Conservation (phyloP, 352 stramenopile genomes). For the Globisporangium canariense region DNA sequence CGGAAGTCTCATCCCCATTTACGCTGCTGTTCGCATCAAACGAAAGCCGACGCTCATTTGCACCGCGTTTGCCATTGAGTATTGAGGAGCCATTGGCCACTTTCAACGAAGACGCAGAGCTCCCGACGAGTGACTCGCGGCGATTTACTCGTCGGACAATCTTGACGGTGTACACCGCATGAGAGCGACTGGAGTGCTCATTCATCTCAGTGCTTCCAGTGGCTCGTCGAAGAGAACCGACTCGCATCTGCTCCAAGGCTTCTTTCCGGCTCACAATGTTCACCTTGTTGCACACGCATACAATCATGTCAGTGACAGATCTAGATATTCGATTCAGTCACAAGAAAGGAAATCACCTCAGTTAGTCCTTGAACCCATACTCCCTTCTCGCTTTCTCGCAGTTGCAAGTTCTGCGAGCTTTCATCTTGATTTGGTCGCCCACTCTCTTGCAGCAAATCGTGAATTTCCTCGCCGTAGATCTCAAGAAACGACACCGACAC, state of each 20-base stretch:
- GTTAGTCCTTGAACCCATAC: conserved; percentile 81
- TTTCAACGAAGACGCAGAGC: conserved; percentile 12
- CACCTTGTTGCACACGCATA: conserved; percentile 28
- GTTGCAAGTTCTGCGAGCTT: conserved; percentile 49
- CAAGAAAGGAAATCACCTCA: conserved; percentile 30
- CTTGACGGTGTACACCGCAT: conserved; percentile 87
- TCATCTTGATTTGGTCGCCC: conserved; percentile 24
- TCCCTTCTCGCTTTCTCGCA: conserved; percentile 65
- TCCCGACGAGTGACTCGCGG: conserved; percentile 21
- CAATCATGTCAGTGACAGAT: background rate
- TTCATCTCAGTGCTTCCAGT: conserved; percentile 89
- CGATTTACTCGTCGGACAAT: conserved; percentile 53
- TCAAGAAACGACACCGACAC: conserved; percentile 92
- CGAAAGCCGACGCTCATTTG: conserved; percentile 11
- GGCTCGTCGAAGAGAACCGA: conserved; percentile 67
- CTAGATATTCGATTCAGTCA: background rate
- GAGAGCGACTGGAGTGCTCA: conserved; percentile 82
- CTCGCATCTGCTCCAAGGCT: conserved; percentile 77
- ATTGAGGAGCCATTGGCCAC: background rate
- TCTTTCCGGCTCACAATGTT: conserved; percentile 48
- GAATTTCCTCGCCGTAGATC: conserved; percentile 97
- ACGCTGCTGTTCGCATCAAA: conserved; percentile 14
- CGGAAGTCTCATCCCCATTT: conserved; percentile 12
- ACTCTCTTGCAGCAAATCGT: conserved; percentile 86
- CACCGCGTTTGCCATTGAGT: conserved; percentile 17